These are phyloP conservation scores for Globisporangium orthogonon DNA, from an alignment of 352 stramenopile species.

Conservation along the genomic window DNA sequence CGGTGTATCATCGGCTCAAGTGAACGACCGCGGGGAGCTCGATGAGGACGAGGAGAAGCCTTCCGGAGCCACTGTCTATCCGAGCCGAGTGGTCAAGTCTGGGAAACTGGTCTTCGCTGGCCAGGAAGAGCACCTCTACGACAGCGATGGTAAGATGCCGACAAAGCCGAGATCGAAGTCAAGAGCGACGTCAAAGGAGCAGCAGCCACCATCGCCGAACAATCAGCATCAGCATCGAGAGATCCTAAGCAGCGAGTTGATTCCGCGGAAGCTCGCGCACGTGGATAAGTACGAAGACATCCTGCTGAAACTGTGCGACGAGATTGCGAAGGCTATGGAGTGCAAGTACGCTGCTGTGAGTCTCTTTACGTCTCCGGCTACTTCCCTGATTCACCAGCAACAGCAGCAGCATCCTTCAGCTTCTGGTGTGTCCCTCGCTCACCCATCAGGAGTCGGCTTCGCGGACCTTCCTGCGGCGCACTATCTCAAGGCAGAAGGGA, in stretches of 20 bases:
- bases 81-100: conserved; percentile 4
- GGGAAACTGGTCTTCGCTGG: conserved; percentile 5
- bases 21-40: conserved; percentile 5
- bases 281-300: conserved; percentile 45
- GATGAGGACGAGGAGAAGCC: conserved; percentile 6
- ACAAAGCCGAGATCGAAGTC: neutral
- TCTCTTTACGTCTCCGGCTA: conserved; percentile 27
- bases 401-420: neutral
- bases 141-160: neutral
- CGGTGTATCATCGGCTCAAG: neutral
- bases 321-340: conserved; percentile 25
- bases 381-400: neutral
- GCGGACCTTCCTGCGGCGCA: conserved; percentile 12
- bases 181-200: neutral
- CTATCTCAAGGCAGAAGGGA: conserved; percentile 44
- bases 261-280: conserved; percentile 22
- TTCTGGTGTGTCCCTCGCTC: conserved; percentile 1
- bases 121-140: neutral
- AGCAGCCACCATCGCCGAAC: neutral
- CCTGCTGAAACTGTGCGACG: conserved; percentile 47
- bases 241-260: conserved; percentile 14
- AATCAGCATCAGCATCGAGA: conserved; percentile 37
- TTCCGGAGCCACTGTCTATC: neutral
- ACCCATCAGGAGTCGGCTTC: conserved; percentile 12
- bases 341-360: conserved; percentile 58